A percentile compares a stretch with the other conserved stretches of the same genome.
These are phyloP conservation scores for Fonsecaea nubica DNA, from an alignment of 2,329 filamentous ascomycete genomes.

Conservation along the genomic window DNA sequence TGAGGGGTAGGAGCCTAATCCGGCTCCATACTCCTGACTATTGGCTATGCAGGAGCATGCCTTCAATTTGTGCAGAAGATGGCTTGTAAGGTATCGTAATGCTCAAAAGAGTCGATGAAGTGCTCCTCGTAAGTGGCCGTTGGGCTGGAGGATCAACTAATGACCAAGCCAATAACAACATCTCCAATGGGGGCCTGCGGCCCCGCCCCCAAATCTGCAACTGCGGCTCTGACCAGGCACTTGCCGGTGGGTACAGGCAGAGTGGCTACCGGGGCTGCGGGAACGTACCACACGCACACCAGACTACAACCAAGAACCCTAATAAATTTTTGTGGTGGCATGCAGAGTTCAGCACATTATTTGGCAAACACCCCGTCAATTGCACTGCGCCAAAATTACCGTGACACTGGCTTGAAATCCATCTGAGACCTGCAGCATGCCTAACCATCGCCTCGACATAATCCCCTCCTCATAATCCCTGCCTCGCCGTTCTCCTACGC, in stretches of 20 bases:
- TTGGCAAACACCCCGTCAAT: not conserved
- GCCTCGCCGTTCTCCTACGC: constrained; percentile 10
- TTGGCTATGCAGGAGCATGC: too few species aligned
- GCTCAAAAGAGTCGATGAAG: not conserved
- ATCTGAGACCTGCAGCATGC: constrained; percentile 29
- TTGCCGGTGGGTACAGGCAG: not conserved
- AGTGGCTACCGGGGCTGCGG: not conserved
- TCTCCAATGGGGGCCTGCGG: not conserved
- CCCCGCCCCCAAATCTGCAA: constrained; percentile 6
- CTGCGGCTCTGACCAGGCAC: constrained; percentile 10
- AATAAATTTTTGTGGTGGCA: not conserved
- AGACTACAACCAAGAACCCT: too few species aligned
- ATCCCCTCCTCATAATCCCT: constrained; percentile 14
- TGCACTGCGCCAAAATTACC: not conserved
- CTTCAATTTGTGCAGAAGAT: not conserved
- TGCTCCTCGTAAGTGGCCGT: not conserved
- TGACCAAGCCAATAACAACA: not conserved
- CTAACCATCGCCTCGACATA: constrained; percentile 13
- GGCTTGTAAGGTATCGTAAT: constrained; percentile 5
- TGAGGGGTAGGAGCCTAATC: not conserved
- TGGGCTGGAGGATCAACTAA: not conserved
- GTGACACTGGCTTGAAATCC: constrained; percentile 4
- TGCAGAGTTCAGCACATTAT: not conserved
- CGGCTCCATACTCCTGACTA: too few species aligned
- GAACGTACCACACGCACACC: not conserved